Evolutionary conservation across 257 asterid genomes (phyloP).

Genomic region (Oldenlandia corymbosa): DNA sequence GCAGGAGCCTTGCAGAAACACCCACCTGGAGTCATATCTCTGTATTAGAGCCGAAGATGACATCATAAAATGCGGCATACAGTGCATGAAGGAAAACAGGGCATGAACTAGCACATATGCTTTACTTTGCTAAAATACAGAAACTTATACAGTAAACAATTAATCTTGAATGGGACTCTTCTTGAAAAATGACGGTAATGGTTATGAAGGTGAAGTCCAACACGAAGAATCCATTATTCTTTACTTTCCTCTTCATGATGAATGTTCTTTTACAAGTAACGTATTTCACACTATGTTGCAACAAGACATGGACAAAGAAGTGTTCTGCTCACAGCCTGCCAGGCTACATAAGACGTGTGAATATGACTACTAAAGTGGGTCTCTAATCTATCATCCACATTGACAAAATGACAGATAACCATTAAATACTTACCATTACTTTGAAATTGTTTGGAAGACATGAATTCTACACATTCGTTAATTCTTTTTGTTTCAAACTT

Average conservation of each 20-base stretch:
- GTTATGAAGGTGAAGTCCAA: background rate
- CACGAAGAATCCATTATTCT: background rate
- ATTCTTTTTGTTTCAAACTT: slow-evolving; percentile 45
- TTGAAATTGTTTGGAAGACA: slow-evolving; percentile 35
- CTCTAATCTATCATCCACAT: background rate
- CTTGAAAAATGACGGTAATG: background rate
- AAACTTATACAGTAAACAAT: background rate
- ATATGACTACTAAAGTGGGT: background rate
- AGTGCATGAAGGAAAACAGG: background rate
- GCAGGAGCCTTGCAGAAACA: slow-evolving; percentile 33
- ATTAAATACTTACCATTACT: slow-evolving; percentile 25
- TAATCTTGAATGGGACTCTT: background rate
- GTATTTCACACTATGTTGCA: background rate
- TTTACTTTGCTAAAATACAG: background rate
- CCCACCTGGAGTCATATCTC: slow-evolving; percentile 50
- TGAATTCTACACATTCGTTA: slow-evolving; percentile 34
- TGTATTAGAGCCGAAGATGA: slow-evolving; percentile 24
- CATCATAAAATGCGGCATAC: slow-evolving; percentile 5
- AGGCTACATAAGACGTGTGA: background rate
- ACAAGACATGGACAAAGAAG: background rate
- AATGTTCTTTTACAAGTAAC: background rate
- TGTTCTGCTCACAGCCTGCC: background rate
- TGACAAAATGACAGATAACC: background rate
- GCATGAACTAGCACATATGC: background rate
- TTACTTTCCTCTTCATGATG: background rate